phyloP scores from a whole-genome alignment of 805 yeast genomes.

The Suhomyces canberraensis region DNA sequence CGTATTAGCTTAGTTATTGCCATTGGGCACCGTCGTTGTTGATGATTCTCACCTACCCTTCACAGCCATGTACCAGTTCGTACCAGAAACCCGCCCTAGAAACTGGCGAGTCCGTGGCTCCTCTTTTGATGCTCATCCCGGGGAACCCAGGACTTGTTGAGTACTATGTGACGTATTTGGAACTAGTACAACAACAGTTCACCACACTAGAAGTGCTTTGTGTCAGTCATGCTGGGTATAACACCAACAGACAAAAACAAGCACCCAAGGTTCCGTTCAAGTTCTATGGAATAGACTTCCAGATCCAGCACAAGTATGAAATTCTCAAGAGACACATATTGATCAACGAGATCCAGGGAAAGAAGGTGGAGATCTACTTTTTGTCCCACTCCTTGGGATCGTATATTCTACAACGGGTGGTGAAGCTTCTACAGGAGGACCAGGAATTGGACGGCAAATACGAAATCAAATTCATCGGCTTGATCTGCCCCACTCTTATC shows the following conservation, averaged over 20 bases:
- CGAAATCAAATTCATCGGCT: constrained; percentile 47
- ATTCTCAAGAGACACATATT: constrained; percentile 40
- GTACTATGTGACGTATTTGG: constrained; percentile 57
- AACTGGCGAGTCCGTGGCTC: constrained; percentile 3
- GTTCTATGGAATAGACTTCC: constrained; percentile 48
- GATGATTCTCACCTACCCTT: not conserved
- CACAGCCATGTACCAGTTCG: constrained; percentile 15
- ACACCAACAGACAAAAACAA: constrained; percentile 5
- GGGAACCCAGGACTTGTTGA: constrained; percentile 77
- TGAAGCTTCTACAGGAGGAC: constrained; percentile 26
- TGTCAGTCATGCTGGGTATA: constrained; percentile 64
- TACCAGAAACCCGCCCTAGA: constrained; percentile 8
- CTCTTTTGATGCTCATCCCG: constrained; percentile 57
- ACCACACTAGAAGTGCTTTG: constrained; percentile 54
- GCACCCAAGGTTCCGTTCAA: constrained; percentile 12
- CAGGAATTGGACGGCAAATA: constrained; percentile 18
- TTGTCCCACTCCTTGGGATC: constrained; percentile 75
- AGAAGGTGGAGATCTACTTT: constrained; percentile 36
- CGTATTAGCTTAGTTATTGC: too few species aligned
- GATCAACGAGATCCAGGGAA: constrained; percentile 7
- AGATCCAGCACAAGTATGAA: constrained; percentile 54
- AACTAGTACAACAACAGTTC: constrained; percentile 34
- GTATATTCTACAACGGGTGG: constrained; percentile 56
- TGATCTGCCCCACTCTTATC: constrained; percentile 67
- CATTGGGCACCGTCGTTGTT: too few species aligned